phyloP scores from a whole-genome alignment of 2,329 filamentous ascomycete species.

The Drechslerella dactyloides region DNA sequence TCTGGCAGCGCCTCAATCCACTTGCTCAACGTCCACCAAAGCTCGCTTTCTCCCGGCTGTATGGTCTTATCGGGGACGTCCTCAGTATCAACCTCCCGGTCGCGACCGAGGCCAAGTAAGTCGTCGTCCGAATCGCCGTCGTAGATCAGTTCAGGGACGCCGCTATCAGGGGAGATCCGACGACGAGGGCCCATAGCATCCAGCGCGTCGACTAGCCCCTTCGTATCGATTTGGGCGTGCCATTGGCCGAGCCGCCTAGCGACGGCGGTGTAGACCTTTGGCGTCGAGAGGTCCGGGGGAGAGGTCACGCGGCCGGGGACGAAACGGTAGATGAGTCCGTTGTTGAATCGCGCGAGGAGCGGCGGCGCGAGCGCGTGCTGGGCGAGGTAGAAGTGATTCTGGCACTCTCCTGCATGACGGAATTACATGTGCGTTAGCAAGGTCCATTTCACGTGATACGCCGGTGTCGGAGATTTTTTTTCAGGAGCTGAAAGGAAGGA shows the following conservation, averaged over 20 bases:
- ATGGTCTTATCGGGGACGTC: slow-evolving; percentile 16
- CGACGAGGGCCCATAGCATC: slow-evolving; percentile 52
- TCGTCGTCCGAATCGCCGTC: slow-evolving; percentile 24
- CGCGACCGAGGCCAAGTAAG: slow-evolving; percentile 15
- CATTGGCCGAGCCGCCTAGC: slow-evolving; percentile 86
- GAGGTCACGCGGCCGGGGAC: slow-evolving; percentile 80
- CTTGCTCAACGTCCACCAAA: slow-evolving; percentile 95
- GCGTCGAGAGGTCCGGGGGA: slow-evolving; percentile 77
- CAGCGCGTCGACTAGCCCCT: slow-evolving; percentile 61
- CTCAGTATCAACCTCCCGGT: slow-evolving; percentile 2
- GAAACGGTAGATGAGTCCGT: slow-evolving; percentile 93
- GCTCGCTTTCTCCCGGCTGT: slow-evolving; percentile 33
- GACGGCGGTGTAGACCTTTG: slow-evolving; percentile 79
- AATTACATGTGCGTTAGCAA: slow-evolving; percentile 9
- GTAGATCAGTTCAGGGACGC: slow-evolving; percentile 52
- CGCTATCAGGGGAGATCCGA: slow-evolving; percentile 51
- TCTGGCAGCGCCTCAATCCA: slow-evolving; percentile 88
- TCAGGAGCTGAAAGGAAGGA: not conserved
- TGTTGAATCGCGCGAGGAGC: slow-evolving; percentile 88
- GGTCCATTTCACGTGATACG: slow-evolving; percentile 44
- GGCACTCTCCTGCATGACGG: slow-evolving; percentile 65
- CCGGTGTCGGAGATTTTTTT: slow-evolving; percentile 43
- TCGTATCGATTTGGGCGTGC: slow-evolving; percentile 73
- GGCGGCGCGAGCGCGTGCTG: slow-evolving; percentile 81
- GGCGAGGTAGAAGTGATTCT: slow-evolving; percentile 83